phyloP scores from a whole-genome alignment of 192 early-diverging fungal species.

The Linnemannia elongata region DNA sequence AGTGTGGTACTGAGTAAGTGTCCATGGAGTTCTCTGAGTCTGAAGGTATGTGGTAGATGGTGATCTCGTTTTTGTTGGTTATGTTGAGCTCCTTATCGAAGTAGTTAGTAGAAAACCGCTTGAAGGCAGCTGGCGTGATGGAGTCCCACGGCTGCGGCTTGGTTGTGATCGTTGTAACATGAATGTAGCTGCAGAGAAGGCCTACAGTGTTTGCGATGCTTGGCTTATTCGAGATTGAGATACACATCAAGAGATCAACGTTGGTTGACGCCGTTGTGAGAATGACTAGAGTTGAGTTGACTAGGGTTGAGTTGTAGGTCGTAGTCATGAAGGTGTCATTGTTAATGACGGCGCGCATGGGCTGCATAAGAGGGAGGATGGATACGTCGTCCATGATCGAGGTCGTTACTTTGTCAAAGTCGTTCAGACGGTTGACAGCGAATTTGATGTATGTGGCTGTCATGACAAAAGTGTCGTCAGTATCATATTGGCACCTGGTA shows the following conservation, averaged over 20 bases:
- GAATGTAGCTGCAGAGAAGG: conserved; percentile 13
- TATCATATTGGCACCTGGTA: conserved; percentile 2
- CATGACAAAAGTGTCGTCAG: conserved; percentile 1
- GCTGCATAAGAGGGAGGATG: background rate
- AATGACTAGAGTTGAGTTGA: background rate
- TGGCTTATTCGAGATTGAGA: background rate
- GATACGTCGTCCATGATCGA: conserved; percentile 10
- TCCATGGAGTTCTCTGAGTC: background rate
- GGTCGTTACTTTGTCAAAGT: conserved; percentile 15
- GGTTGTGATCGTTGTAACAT: background rate
- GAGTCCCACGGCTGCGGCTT: conserved; percentile 18
- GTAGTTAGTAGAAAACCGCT: background rate
- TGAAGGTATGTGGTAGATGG: background rate
- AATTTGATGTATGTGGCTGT: background rate
- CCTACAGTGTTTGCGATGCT: background rate
- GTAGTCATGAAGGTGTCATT: background rate
- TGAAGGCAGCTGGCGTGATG: background rate
- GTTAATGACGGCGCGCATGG: conserved; percentile 11
- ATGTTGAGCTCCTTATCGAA: background rate
- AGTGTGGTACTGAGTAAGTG: background rate
- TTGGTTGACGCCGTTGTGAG: background rate
- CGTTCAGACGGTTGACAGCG: conserved; percentile 1
- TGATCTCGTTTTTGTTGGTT: conserved; percentile 11
- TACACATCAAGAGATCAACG: background rate
- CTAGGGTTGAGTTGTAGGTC: no score